A percentile compares a stretch with the other conserved stretches of the same genome.
Evolutionary conservation across 306 rosid species (phyloP).

Genomic region (Fragaria ananassa): DNA sequence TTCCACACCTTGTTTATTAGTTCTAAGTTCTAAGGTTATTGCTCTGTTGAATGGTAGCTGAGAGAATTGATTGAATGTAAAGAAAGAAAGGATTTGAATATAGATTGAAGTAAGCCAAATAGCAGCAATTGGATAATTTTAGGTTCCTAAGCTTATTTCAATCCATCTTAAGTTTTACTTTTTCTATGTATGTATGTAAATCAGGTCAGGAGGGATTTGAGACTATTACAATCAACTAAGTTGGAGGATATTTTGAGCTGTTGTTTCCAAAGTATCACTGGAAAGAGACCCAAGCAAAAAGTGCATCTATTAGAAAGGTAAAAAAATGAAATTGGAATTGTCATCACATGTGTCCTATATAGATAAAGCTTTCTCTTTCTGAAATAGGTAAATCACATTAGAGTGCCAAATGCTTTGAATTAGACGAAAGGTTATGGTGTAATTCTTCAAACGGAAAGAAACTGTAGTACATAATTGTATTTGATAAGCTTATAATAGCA

Average conservation of each 20-base stretch:
- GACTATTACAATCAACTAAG: slow-evolving; percentile 54
- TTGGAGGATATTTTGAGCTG: slow-evolving; percentile 66
- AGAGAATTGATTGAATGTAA: background rate
- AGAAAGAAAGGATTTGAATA: background rate
- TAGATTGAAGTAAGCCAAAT: background rate
- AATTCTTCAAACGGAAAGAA: background rate
- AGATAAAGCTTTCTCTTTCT: background rate
- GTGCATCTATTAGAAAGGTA: slow-evolving; percentile 77
- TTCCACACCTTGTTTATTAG: background rate
- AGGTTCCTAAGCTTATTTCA: background rate
- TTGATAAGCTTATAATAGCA: background rate
- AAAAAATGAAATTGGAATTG: background rate
- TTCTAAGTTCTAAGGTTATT: background rate
- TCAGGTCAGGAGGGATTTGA: slow-evolving; percentile 79
- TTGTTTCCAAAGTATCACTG: slow-evolving; percentile 61
- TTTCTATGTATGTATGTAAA: slow-evolving; percentile 7
- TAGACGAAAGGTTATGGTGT: background rate
- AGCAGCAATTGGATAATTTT: background rate
- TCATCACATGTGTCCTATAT: background rate
- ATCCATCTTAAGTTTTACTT: background rate
- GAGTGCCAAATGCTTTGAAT: background rate
- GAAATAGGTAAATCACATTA: background rate
- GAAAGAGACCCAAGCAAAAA: slow-evolving; percentile 73
- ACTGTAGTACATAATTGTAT: background rate
- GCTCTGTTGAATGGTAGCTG: background rate